A percentile compares a stretch with the other conserved stretches of the same genome.
phyloP scores from a whole-genome alignment of 1,284 basidiomycete species.

The Heterobasidion occidentale region DNA sequence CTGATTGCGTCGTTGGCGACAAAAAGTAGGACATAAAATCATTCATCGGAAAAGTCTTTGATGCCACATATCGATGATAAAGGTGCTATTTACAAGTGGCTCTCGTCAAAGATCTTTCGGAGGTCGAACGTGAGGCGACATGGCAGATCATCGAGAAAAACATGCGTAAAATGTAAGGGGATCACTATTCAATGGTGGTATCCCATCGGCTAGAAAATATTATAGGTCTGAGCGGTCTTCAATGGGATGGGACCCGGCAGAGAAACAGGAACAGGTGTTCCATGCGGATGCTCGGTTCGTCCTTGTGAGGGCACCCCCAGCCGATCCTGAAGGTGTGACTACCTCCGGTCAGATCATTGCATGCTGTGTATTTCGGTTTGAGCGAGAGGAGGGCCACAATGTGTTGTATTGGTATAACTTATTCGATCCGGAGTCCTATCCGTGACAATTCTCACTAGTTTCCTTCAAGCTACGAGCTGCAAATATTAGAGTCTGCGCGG shows the following conservation, averaged over 20 bases:
- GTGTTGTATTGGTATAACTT: constrained; percentile 59
- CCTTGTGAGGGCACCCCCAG: constrained; percentile 24
- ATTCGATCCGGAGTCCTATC: neutral
- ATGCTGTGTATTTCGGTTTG: constrained; percentile 66
- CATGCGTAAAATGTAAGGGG: constrained; percentile 40
- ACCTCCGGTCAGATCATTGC: constrained; percentile 27
- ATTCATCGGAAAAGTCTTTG: neutral
- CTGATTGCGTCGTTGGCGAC: neutral
- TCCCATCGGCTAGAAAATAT: too few relatives aligned
- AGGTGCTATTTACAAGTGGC: constrained; percentile 29
- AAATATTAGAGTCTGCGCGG: constrained; percentile 36
- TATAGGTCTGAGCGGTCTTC: constrained; percentile 47
- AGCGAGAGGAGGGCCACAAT: constrained; percentile 47
- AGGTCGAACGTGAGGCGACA: constrained; percentile 30
- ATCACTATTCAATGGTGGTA: neutral
- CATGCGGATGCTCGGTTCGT: constrained; percentile 51
- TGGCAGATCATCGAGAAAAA: constrained; percentile 51
- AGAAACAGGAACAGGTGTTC: constrained; percentile 56
- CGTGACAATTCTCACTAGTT: neutral
- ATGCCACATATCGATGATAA: neutral
- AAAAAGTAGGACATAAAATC: neutral
- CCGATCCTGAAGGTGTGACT: constrained; percentile 8
- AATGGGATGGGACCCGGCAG: constrained; percentile 55
- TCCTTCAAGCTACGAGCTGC: constrained; percentile 62
- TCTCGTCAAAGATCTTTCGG: constrained; percentile 29